Evolutionary conservation across 2,329 filamentous ascomycete genomes (phyloP).

Genomic region (Colletotrichum shisoi): DNA sequence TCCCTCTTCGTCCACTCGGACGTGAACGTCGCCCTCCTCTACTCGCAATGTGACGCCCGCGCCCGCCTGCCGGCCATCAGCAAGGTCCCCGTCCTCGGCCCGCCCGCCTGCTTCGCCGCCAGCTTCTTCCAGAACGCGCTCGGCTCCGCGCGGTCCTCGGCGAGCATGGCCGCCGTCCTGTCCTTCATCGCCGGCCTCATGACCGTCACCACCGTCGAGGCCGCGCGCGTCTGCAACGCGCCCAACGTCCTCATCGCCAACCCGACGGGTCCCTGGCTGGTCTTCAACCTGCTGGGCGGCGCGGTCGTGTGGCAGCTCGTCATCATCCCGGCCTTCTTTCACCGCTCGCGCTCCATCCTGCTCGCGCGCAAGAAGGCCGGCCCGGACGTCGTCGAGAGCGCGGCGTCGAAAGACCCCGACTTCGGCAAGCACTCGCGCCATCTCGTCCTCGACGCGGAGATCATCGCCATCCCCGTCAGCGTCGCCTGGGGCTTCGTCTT

Average conservation of each 20-base stretch:
- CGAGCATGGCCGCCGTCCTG: constrained; percentile 54
- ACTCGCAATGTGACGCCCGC: constrained; percentile 62
- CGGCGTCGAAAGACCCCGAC: constrained; percentile 44
- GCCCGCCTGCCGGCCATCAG: constrained; percentile 56
- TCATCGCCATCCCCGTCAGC: constrained; percentile 63
- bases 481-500: constrained; percentile 58
- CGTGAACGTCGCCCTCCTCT: constrained; percentile 61
- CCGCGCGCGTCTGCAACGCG: constrained; percentile 55
- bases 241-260: constrained; percentile 49
- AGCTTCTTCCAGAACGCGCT: constrained; percentile 59
- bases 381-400: constrained; percentile 38
- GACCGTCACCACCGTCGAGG: constrained; percentile 60
- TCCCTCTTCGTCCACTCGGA: constrained; percentile 58
- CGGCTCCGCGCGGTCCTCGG: constrained; percentile 52
- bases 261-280: constrained; percentile 55
- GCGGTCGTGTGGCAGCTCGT: constrained; percentile 62
- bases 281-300: constrained; percentile 59
- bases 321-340: constrained; percentile 60
- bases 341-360: constrained; percentile 52
- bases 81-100: constrained; percentile 55
- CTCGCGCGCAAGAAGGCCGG: constrained; percentile 41
- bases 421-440: constrained; percentile 49
- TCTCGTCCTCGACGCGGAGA: constrained; percentile 58
- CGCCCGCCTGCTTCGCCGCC: constrained; percentile 59
- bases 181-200: constrained; percentile 57